Conservation (phyloP, 768 basidiomycete genomes). For the Rossbeevera mucosa region DNA sequence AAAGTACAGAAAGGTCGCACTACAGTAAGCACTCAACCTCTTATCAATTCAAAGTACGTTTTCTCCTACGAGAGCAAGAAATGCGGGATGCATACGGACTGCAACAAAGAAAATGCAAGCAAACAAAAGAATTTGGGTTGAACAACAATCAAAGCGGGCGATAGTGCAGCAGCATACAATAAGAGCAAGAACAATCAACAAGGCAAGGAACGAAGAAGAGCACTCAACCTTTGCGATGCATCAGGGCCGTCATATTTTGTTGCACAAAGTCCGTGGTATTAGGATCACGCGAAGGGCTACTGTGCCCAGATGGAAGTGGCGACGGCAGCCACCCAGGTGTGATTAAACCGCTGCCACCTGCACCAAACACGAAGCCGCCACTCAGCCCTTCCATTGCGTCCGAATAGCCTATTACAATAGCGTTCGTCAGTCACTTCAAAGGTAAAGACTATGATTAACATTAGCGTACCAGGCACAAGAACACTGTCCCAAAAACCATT, state of each 20-base stretch:
- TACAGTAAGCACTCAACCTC: neutral
- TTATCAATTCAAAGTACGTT: neutral
- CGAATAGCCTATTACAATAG: slow-evolving; percentile 54
- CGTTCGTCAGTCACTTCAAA: slow-evolving; percentile 2
- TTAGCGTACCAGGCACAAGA: slow-evolving; percentile 70
- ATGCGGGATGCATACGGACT: slow-evolving; percentile 11
- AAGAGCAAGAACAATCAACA: slow-evolving; percentile 1
- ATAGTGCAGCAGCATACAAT: neutral
- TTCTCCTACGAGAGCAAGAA: slow-evolving; percentile 5
- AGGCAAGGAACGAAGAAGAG: neutral
- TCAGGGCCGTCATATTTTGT: slow-evolving; percentile 23
- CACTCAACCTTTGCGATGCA: slow-evolving; percentile 26
- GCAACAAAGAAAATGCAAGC: slow-evolving; percentile 8
- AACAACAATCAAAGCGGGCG: slow-evolving; percentile 3
- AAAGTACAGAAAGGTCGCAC: neutral
- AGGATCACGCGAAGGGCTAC: slow-evolving; percentile 34
- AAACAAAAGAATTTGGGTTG: slow-evolving; percentile 7
- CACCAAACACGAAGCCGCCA: slow-evolving; percentile 82
- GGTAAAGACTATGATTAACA: neutral
- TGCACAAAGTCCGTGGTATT: slow-evolving; percentile 25
- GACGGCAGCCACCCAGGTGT: slow-evolving; percentile 65
- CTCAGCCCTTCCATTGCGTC: slow-evolving; percentile 78
- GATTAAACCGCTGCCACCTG: slow-evolving; percentile 78
- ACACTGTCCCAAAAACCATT: slow-evolving; percentile 85
- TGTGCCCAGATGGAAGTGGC: slow-evolving; percentile 54